These are phyloP conservation scores for Floccularia luteovirens DNA, from an alignment of 768 basidiomycete species.

Conservation along the genomic window DNA sequence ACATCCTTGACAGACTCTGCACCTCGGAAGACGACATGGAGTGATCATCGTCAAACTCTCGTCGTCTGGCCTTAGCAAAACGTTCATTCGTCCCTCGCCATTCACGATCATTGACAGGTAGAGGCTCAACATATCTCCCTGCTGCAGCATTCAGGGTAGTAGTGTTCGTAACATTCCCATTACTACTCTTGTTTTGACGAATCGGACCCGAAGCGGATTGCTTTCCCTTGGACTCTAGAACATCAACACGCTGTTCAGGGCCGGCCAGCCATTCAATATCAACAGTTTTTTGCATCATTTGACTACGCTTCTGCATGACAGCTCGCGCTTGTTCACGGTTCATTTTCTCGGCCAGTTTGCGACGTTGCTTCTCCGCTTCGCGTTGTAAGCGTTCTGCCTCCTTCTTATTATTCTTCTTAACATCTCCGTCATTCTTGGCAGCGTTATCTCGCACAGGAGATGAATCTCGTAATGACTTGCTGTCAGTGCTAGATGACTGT, in stretches of 20 bases:
- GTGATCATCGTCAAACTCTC: constrained; percentile 86
- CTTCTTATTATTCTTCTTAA: constrained; percentile 72
- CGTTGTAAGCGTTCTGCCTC: constrained; percentile 70
- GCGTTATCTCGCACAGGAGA: constrained; percentile 34
- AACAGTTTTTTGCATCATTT: constrained; percentile 54
- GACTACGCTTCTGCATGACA: constrained; percentile 85
- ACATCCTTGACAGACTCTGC: constrained; percentile 66
- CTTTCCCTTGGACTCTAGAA: constrained; percentile 41
- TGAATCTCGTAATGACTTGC: constrained; percentile 52
- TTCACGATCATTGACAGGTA: constrained; percentile 26
- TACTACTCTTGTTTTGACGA: constrained; percentile 44
- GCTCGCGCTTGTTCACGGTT: constrained; percentile 86
- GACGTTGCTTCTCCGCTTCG: constrained; percentile 82
- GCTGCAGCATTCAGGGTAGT: constrained; percentile 56
- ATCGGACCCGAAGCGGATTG: constrained; percentile 55
- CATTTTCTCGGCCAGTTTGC: constrained; percentile 63
- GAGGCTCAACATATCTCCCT: constrained; percentile 36
- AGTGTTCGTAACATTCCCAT: constrained; percentile 27
- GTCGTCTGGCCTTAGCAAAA: constrained; percentile 67
- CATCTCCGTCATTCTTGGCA: constrained; percentile 38
- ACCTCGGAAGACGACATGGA: constrained; percentile 88
- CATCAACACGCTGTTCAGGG: constrained; percentile 33
- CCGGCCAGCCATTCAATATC: constrained; percentile 61
- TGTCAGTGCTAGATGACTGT: constrained; percentile 71
- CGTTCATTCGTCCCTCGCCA: constrained; percentile 56